Percentiles rank a stretch among this genome's conserved stretches.
Conservation (phyloP, 768 basidiomycete species). For the Termitomyces eurrhizus region DNA sequence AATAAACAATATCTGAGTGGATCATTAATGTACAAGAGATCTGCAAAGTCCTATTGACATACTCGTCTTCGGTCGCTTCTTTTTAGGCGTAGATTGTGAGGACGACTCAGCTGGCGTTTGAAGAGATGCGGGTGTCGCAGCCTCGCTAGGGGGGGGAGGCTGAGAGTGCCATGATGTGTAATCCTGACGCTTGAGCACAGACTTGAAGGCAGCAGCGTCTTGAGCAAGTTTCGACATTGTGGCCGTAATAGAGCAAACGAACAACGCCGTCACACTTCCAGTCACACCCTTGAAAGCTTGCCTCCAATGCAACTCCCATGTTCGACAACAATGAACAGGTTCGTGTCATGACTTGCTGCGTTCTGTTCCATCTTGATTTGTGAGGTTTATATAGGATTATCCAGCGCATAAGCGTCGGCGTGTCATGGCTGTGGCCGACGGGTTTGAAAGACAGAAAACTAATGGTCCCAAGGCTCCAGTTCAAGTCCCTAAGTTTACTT, state of each 20-base stretch:
- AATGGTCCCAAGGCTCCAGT: slow-evolving; percentile 8
- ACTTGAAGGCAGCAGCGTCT: slow-evolving; percentile 71
- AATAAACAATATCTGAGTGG: slow-evolving; percentile 66
- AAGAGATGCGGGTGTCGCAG: slow-evolving; percentile 15
- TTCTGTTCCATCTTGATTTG: background rate
- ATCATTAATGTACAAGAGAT: slow-evolving; percentile 15
- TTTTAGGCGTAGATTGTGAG: slow-evolving; percentile 36
- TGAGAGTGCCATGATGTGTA: slow-evolving; percentile 76
- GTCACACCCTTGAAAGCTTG: slow-evolving; percentile 13
- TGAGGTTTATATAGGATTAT: slow-evolving; percentile 5
- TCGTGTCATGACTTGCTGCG: background rate
- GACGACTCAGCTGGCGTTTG: slow-evolving; percentile 17
- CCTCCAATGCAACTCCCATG: slow-evolving; percentile 3
- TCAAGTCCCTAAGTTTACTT: slow-evolving; percentile 14
- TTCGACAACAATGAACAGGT: slow-evolving; percentile 9
- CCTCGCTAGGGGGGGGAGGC: slow-evolving; percentile 29
- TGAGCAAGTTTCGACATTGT: slow-evolving; percentile 66
- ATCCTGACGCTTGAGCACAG: slow-evolving; percentile 58
- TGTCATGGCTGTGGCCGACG: slow-evolving; percentile 16
- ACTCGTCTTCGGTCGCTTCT: slow-evolving; percentile 69
- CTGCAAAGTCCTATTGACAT: slow-evolving; percentile 23
- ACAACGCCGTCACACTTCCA: slow-evolving; percentile 7
- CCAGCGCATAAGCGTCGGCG: slow-evolving; percentile 17
- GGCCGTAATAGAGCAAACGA: slow-evolving; percentile 12
- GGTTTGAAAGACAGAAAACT: slow-evolving; percentile 14